Evolutionary conservation across 2,329 filamentous ascomycete species (phyloP).

Genomic region (Bisporella sp.): DNA sequence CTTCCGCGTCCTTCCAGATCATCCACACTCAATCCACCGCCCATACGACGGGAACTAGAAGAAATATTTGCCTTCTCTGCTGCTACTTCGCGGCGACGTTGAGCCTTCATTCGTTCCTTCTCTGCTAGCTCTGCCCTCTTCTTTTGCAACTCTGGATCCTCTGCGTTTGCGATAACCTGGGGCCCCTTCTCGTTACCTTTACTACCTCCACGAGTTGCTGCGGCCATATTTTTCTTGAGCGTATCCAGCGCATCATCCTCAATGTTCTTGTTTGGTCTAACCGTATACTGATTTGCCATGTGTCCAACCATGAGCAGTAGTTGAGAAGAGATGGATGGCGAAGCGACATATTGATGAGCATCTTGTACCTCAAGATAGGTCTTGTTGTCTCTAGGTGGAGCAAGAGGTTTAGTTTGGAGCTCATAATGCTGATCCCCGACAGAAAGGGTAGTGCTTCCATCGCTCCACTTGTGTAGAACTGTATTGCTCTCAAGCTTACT

Average conservation of each 20-base stretch:
- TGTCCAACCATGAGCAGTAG: conserved; percentile 69
- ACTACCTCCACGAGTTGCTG: conserved; percentile 49
- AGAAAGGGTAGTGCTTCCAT: conserved; percentile 70
- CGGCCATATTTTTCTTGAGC: conserved; percentile 60
- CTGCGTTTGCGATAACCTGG: conserved; percentile 62
- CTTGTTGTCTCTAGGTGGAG: conserved; percentile 45
- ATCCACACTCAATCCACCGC: conserved; percentile 56
- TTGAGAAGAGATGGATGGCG: conserved; percentile 61
- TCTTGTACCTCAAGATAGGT: conserved; percentile 62
- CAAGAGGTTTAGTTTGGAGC: conserved; percentile 62
- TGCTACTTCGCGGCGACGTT: conserved; percentile 61
- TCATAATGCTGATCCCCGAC: conserved; percentile 72
- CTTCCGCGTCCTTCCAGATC: conserved; percentile 61
- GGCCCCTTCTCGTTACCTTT: conserved; percentile 47
- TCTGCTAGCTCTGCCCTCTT: conserved; percentile 67
- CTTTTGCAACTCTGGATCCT: conserved; percentile 71
- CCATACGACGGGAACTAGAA: conserved; percentile 33
- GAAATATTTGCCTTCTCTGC: conserved; percentile 47
- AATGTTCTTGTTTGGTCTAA: conserved; percentile 59
- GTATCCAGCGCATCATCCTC: conserved; percentile 66
- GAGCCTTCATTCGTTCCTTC: conserved; percentile 63
- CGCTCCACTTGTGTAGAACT: conserved; percentile 69
- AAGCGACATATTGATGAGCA: conserved; percentile 68
- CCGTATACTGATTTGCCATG: conserved; percentile 63
- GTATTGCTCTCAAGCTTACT: conserved; percentile 67